Evolutionary conservation across 2,329 filamentous ascomycete genomes (phyloP), one percentile per base, ranked within the genome.

Genomic region (Calonectria ilicicola): DNA sequence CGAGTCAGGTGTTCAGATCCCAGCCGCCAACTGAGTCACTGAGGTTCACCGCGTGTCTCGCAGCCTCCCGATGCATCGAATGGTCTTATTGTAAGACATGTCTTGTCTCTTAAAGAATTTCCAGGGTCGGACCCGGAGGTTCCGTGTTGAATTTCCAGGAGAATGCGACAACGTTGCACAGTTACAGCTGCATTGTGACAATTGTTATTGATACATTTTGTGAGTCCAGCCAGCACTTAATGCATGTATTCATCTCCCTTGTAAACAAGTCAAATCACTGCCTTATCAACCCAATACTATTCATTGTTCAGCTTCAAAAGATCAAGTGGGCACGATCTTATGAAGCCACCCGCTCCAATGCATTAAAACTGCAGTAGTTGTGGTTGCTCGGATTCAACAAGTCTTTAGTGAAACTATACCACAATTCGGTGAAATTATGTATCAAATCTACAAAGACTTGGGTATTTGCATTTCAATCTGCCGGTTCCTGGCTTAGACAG

Each of bases 41-140:
- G 23, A 64, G 21, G n/a, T 62, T 65, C 47, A 47, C 47, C 40
- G 3, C 26, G 29, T 67, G 69, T 72, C 65, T 72, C 35, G 58
- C 56, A n/a, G 47, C 65, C 56, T 65, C 56, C 56, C 64, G 65
- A 63, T 44, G 56, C 56, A 72, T 67, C 63, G 40, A 49, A 29
- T 49, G 32, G 19, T n/a, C 63, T 60, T 32, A 21, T 63, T 19
- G 38, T 47, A 29, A 38, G 19, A 21, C 29, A 26, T 46, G 64
- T 66, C 64, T 67, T 66, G 23, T 49, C 56, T 38, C 27, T n/a
- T 35, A 47, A 32, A 35, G 47, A 58, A 32, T 26, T 49, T 27
- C n/a, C 2, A 60, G 53, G 21, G 40, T 67, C 40, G 56, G 35
- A 29, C 15, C 60, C 21, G 21, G 60, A 21, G 21, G 27, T n/a